Percentiles rank a stretch among this genome's conserved stretches.
phyloP scores from a whole-genome alignment of 2,329 filamentous ascomycete species.

The Alternaria sp. region DNA sequence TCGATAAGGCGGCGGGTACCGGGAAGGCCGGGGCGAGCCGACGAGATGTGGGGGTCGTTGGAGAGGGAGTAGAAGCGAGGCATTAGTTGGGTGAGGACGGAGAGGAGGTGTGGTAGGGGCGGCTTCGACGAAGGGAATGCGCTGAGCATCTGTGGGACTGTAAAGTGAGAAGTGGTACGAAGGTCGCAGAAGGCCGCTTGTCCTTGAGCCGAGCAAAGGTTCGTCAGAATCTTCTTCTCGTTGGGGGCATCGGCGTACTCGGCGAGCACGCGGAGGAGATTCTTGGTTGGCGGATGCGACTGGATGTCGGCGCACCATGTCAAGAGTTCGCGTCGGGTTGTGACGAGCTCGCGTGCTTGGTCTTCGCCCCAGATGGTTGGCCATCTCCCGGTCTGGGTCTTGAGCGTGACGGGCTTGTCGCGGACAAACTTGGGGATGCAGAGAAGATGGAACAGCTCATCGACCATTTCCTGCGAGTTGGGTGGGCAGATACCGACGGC shows the following conservation, averaged over 20 bases:
- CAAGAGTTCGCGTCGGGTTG: constrained; percentile 88
- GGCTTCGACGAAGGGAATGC: constrained; percentile 94
- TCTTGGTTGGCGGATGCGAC: constrained; percentile 89
- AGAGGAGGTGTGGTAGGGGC: constrained; percentile 81
- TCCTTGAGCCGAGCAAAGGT: constrained; percentile 86
- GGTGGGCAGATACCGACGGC: constrained; percentile 93
- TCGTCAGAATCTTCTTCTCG: constrained; percentile 88
- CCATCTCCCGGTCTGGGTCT: constrained; percentile 85
- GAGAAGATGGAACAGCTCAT: constrained; percentile 83
- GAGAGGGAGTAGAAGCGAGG: constrained; percentile 98
- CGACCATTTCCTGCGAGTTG: constrained; percentile 78
- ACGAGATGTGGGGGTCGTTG: constrained; percentile 88
- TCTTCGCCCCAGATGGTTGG: constrained; percentile 98
- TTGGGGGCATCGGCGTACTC: constrained; percentile 81
- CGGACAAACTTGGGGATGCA: constrained; percentile 82
- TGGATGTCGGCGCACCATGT: constrained; percentile 97
- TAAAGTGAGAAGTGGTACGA: constrained; percentile 84
- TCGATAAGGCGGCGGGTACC: constrained; percentile 81
- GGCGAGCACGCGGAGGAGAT: constrained; percentile 81
- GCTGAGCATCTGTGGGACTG: constrained; percentile 82
- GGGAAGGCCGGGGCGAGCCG: constrained; percentile 71
- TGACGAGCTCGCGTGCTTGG: constrained; percentile 81
- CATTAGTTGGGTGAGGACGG: constrained; percentile 86
- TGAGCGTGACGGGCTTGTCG: constrained; percentile 81
- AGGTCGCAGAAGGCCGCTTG: constrained; percentile 93